Evolutionary conservation across 257 asterid species (phyloP).

Genomic region (Jacaranda copaia): DNA sequence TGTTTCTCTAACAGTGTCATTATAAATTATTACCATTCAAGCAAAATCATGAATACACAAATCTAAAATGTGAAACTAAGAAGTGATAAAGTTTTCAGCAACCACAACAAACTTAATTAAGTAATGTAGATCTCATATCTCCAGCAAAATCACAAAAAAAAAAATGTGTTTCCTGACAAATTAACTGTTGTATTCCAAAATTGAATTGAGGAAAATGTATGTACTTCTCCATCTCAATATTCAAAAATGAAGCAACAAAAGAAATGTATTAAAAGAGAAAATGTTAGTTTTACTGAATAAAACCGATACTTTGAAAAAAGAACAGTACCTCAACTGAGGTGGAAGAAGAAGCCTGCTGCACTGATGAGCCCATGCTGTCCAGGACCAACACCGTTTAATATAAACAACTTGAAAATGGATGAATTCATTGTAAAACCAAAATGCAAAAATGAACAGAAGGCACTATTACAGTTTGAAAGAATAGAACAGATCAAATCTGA

Average conservation of each 20-base stretch:
- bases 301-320: conserved; percentile 20
- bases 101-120: background rate
- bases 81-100: background rate
- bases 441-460: conserved; percentile 11
- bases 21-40: background rate
- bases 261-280: background rate
- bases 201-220: background rate
- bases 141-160: background rate
- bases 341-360: conserved; percentile 73
- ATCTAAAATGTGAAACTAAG: background rate
- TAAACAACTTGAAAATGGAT: background rate
- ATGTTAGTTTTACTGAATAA: background rate
- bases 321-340: conserved; percentile 71
- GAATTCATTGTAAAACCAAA: conserved; percentile 23
- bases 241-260: background rate
- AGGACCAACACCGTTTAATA: conserved; percentile 36
- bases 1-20: background rate
- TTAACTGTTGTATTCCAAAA: background rate
- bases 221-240: background rate
- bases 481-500: background rate
- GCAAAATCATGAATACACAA: conserved; percentile 1
- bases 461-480: background rate
- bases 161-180: background rate
- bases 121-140: background rate
- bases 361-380: conserved; percentile 66